A percentile compares a stretch with the other conserved stretches of the same genome.
phyloP scores from a whole-genome alignment of 176 grass and related monocot species.

The Carex myosuroides region DNA sequence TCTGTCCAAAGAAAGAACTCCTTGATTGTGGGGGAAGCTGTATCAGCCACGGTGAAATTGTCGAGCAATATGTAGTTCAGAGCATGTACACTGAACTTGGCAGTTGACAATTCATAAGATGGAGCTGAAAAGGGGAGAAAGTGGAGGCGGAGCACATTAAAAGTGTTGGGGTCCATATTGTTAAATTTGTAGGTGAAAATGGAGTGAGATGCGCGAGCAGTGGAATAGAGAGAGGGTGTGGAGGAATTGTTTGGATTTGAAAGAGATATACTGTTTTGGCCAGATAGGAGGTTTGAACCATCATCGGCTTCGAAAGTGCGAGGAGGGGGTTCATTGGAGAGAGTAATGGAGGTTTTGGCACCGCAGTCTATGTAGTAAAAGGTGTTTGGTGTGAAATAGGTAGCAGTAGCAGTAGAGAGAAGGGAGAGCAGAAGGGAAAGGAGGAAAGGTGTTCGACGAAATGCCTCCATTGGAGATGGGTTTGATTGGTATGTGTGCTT shows the following conservation, averaged over 20 bases:
- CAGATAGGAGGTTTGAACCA: slow-evolving; percentile 18
- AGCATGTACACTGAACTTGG: slow-evolving; percentile 38
- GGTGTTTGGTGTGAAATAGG: slow-evolving; percentile 17
- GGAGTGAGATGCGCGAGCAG: slow-evolving; percentile 32
- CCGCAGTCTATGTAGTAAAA: background rate
- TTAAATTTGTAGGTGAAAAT: slow-evolving; percentile 35
- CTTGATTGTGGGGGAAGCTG: slow-evolving; percentile 24
- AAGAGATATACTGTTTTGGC: background rate
- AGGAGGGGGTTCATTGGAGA: background rate
- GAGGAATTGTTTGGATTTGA: slow-evolving; percentile 11
- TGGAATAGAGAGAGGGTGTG: background rate
- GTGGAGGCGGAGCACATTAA: slow-evolving; percentile 74
- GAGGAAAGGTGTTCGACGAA: slow-evolving; percentile 25
- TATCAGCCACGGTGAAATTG: slow-evolving; percentile 28
- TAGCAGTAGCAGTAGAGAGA: background rate
- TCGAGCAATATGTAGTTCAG: slow-evolving; percentile 26
- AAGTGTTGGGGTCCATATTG: background rate
- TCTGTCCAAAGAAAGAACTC: slow-evolving; percentile 52
- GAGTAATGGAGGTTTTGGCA: background rate
- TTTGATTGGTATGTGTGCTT: background rate
- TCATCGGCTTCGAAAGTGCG: background rate
- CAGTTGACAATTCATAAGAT: slow-evolving; percentile 9
- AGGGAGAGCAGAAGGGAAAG: slow-evolving; percentile 4
- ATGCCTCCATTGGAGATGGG: background rate
- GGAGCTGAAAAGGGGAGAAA: slow-evolving; percentile 43